Base-by-base conservation (phyloP, 352 stramenopile species). In the Globisporangium mamillatum region DNA sequence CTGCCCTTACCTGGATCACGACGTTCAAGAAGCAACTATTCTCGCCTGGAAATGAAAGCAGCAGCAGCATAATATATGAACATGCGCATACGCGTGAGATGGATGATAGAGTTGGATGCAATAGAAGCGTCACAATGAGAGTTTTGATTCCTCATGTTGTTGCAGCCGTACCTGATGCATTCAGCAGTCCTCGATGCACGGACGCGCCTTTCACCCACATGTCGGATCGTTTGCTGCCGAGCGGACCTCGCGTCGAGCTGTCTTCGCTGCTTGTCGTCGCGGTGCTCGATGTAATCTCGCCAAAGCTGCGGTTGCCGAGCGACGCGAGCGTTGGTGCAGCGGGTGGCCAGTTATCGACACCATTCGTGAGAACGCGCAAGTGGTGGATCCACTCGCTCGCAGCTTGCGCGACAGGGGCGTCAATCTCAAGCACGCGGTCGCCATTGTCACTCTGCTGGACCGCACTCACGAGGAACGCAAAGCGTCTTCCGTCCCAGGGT, bases 11-110 rank as follows among this genome's bases (percentile, higher is more conserved):
- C 62, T 76, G 89, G 65, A 97, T 94, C 36, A 97, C 78, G 4
- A 97, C 90, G 64, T 97, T 96, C 69, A 97, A 75, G 66, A 96
- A 97, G 74, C 90, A 97, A 69, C 92, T 96, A 69, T 97, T 97
- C 69, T 97, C 89, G 64, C 90, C 90, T 76, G 72, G 60, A 1
- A 38, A 38, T 75, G 74, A 59, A 6, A 46, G 12, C 38, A 46
- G 18, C 38, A 46, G 38, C 38, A 14, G 8, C 25, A 29, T 29
- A 29, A 29, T 44, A 14, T 16, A 44, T 16, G 34, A 29, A 29
- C 25, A 29, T 29, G 25, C 34, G 57, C 55, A 58, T 32, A 14
- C 24, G 8, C 48, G 52, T 20, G 22, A 68, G n/a, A 55, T n/a
- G 32, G 3, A 44, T 25, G 38, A 16, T n/a, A 38, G 20, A n/a